Percentiles rank a stretch among this genome's conserved stretches.
These are phyloP conservation scores for Acaromyces ingoldii DNA, from an alignment of 1,284 basidiomycete species.

Conservation along the genomic window DNA sequence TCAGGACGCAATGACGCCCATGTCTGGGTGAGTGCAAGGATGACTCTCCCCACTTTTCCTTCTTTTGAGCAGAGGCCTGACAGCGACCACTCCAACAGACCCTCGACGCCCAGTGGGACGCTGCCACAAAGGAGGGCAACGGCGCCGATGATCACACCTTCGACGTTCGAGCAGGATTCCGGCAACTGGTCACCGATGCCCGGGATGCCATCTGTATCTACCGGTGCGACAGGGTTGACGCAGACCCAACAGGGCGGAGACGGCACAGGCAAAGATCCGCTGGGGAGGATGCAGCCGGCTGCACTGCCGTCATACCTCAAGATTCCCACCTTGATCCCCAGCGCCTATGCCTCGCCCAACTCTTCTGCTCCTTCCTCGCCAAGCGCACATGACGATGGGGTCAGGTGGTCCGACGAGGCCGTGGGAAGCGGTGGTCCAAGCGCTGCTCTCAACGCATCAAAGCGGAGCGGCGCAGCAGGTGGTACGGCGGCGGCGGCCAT, in stretches of 20 bases:
- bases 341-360: slow-evolving; percentile 28
- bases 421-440: not conserved
- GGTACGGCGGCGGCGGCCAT: slow-evolving; percentile 23
- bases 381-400: not conserved
- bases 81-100: not conserved
- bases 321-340: slow-evolving; percentile 47
- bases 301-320: slow-evolving; percentile 49
- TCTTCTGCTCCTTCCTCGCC: slow-evolving; percentile 24
- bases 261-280: not conserved
- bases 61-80: not conserved
- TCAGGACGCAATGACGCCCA: not conserved
- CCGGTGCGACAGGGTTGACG: too few species aligned
- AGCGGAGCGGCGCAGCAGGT: not conserved
- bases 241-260: too few species aligned
- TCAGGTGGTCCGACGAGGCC: not conserved
- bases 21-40: not conserved
- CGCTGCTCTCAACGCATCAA: too few species aligned
- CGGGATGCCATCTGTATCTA: too few species aligned
- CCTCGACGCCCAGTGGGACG: not conserved
- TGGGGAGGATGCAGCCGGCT: slow-evolving; percentile 1
- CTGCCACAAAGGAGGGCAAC: slow-evolving; percentile 11
- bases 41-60: not conserved
- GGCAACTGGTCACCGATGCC: too few species aligned
- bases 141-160: slow-evolving; percentile 14
- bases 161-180: too few species aligned